Evolutionary conservation across 768 basidiomycete species (phyloP).

Genomic region (Naganishia onofrii): DNA sequence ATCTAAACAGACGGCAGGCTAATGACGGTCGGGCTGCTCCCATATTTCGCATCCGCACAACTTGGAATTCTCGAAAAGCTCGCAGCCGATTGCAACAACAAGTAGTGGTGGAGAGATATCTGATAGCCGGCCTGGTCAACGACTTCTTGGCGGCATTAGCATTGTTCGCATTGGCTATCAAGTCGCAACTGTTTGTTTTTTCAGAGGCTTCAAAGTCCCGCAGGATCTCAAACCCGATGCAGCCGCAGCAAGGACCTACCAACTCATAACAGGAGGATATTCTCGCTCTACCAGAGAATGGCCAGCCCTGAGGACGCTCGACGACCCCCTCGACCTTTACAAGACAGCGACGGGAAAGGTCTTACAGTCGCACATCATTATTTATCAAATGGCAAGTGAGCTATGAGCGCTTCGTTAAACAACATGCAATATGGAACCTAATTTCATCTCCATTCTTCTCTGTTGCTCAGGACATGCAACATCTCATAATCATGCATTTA

Average conservation of each 20-base stretch:
- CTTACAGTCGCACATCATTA: background rate
- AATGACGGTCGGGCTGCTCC: too few relatives aligned
- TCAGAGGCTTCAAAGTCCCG: background rate
- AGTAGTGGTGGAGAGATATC: too few relatives aligned
- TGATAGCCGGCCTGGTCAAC: too few relatives aligned
- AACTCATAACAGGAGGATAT: background rate
- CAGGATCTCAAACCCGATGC: conserved; percentile 1
- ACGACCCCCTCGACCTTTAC: background rate
- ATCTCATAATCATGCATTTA: background rate
- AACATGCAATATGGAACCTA: background rate
- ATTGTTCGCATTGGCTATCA: background rate
- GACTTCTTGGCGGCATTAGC: background rate
- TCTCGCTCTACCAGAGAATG: background rate
- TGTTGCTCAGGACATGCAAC: background rate
- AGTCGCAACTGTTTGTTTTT: background rate
- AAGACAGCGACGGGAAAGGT: background rate
- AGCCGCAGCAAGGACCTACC: background rate
- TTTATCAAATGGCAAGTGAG: background rate
- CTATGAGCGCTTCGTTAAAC: background rate
- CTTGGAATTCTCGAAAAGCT: too few relatives aligned
- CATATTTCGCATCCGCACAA: too few relatives aligned
- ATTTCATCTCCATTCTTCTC: background rate
- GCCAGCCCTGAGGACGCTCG: background rate
- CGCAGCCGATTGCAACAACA: too few relatives aligned
- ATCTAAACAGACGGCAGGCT: too few relatives aligned